These are phyloP conservation scores for Penicillium sp. DNA, from an alignment of 2,329 filamentous ascomycete species.

Conservation along the genomic window DNA sequence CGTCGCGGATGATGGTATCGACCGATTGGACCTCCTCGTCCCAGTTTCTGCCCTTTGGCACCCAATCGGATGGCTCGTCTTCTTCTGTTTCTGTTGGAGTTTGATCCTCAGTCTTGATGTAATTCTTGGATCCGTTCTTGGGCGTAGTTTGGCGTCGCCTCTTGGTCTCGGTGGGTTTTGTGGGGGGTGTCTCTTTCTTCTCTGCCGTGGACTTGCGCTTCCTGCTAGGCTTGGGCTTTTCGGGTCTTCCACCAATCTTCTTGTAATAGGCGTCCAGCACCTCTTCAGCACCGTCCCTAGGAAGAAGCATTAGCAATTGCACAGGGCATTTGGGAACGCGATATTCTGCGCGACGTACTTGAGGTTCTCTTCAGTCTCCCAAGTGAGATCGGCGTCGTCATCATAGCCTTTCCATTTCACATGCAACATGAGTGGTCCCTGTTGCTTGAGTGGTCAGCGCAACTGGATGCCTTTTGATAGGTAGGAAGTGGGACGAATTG, in stretches of 20 bases:
- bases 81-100: slow-evolving; percentile 22
- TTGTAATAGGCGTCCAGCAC: slow-evolving; percentile 47
- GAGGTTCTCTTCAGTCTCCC: slow-evolving; percentile 52
- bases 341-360: slow-evolving; percentile 33
- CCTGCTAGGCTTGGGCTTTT: slow-evolving; percentile 29
- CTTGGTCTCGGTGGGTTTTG: slow-evolving; percentile 31
- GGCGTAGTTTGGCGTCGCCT: slow-evolving; percentile 32
- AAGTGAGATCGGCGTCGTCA: slow-evolving; percentile 47
- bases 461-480: not conserved
- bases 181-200: slow-evolving; percentile 28
- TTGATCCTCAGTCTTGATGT: slow-evolving; percentile 7
- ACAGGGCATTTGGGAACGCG: not conserved
- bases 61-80: slow-evolving; percentile 40
- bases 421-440: slow-evolving; percentile 44
- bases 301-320: slow-evolving; percentile 21
- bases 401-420: slow-evolving; percentile 56
- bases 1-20: slow-evolving; percentile 50
- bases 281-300: slow-evolving; percentile 45
- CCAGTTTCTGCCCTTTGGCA: slow-evolving; percentile 48
- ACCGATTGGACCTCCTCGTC: slow-evolving; percentile 46
- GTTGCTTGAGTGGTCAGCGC: slow-evolving; percentile 22
- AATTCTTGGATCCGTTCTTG: slow-evolving; percentile 21
- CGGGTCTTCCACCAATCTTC: slow-evolving; percentile 47
- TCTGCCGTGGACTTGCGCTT: slow-evolving; percentile 42
- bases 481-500: not conserved